Percentiles rank a stretch among this genome's conserved stretches.
Conservation (phyloP, 2,329 filamentous ascomycete genomes). For the Ilyonectria mors-panacis region DNA sequence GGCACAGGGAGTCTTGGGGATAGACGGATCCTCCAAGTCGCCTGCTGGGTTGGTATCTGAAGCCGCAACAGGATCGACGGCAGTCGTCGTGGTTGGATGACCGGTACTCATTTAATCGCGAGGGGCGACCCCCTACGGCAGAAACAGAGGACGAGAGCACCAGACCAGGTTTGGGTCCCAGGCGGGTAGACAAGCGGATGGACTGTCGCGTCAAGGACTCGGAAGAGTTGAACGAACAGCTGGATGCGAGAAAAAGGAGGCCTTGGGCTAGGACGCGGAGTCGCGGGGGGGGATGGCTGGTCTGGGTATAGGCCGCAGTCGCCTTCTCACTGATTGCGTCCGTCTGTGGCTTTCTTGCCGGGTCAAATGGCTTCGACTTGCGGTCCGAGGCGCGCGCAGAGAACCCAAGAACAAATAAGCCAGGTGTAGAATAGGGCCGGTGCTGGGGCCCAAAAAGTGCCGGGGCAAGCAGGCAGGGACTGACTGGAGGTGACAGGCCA, state of each 20-base stretch:
- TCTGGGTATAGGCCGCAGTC: constrained; percentile 12
- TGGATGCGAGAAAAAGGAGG: constrained; percentile 27
- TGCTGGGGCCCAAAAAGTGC: constrained; percentile 26
- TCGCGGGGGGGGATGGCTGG: constrained; percentile 21
- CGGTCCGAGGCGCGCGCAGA: constrained; percentile 1
- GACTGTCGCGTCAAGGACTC: constrained; percentile 6
- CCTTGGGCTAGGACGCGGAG: constrained; percentile 8
- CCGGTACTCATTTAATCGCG: constrained; percentile 46
- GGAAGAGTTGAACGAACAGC: constrained; percentile 19
- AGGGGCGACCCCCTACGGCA: constrained; percentile 35
- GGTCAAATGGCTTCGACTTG: constrained; percentile 14
- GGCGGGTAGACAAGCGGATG: background rate
- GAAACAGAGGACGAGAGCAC: constrained; percentile 33
- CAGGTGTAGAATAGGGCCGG: constrained; percentile 22
- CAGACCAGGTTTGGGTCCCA: constrained; percentile 11
- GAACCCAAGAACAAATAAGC: constrained; percentile 5
- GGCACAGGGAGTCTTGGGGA: constrained; percentile 26
- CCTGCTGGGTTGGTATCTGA: constrained; percentile 17
- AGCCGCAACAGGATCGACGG: constrained; percentile 38
- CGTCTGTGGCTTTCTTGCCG: background rate
- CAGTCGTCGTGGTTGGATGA: constrained; percentile 43
- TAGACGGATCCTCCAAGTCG: constrained; percentile 23
- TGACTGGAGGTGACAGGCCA: constrained; percentile 37
- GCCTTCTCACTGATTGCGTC: constrained; percentile 4
- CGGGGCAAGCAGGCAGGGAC: constrained; percentile 23